Percentiles rank a stretch among this genome's conserved stretches.
These are phyloP conservation scores for Melanomma pulvis-pyrius DNA, from an alignment of 495 filamentous ascomycete species.

Conservation along the genomic window DNA sequence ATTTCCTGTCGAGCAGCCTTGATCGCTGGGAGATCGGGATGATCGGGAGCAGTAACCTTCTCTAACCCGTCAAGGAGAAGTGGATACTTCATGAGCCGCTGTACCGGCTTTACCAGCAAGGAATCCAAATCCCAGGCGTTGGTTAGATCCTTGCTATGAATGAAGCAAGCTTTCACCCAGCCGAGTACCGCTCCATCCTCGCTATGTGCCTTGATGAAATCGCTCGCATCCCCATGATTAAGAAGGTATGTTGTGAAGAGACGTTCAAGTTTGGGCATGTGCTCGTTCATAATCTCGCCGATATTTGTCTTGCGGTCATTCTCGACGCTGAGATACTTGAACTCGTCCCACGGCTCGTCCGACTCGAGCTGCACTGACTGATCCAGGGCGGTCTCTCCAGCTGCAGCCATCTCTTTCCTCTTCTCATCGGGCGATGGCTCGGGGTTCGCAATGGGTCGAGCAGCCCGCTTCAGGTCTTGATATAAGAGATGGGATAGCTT, in stretches of 20 bases:
- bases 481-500: conserved; percentile 13
- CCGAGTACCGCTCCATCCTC: conserved; percentile 67
- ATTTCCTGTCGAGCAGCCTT: conserved; percentile 64
- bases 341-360: conserved; percentile 11
- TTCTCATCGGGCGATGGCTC: background rate
- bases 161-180: conserved; percentile 89
- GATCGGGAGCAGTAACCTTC: conserved; percentile 74
- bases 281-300: conserved; percentile 73
- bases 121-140: conserved; percentile 92
- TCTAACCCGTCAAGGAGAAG: conserved; percentile 77
- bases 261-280: conserved; percentile 77
- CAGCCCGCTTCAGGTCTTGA: conserved; percentile 13
- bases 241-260: conserved; percentile 84
- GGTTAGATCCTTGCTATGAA: conserved; percentile 85
- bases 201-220: conserved; percentile 72
- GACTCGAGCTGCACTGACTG: background rate
- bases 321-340: conserved; percentile 51
- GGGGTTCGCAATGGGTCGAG: conserved; percentile 15
- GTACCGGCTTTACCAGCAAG: conserved; percentile 91
- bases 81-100: conserved; percentile 89
- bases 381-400: background rate
- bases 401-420: background rate
- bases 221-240: conserved; percentile 81
- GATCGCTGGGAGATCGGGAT: conserved; percentile 77
- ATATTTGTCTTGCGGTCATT: conserved; percentile 76